Conservation (phyloP, 345 rosid genomes). For the Eucalyptus lansdowneana region DNA sequence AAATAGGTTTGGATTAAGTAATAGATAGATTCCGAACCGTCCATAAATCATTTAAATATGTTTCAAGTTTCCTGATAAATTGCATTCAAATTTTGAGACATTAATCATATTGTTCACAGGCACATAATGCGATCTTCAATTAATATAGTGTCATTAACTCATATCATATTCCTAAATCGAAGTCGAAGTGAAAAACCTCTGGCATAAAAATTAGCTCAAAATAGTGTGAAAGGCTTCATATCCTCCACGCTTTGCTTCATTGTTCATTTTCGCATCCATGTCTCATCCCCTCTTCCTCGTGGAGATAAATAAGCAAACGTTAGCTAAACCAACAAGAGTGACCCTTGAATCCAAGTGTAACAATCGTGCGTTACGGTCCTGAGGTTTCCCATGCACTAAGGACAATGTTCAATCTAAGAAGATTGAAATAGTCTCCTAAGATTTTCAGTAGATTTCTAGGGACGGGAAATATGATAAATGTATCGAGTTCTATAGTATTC, state of each 20-base stretch:
- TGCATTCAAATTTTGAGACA: not conserved
- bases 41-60: no score
- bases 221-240: not conserved
- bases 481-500: not conserved
- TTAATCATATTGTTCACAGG: not conserved
- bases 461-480: fast-evolving
- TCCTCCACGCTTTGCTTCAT: not conserved
- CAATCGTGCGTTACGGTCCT: fast-evolving
- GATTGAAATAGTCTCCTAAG: no score
- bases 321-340: not conserved
- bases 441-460: no score
- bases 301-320: not conserved
- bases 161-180: not conserved
- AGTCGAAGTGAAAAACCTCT: not conserved
- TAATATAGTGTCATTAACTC: not conserved
- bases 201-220: not conserved
- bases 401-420: not conserved
- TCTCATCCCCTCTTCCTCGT: not conserved
- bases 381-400: not conserved
- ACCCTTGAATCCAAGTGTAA: not conserved
- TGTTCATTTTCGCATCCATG: not conserved
- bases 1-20: fast-evolving
- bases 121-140: not conserved
- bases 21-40: fast-evolving
- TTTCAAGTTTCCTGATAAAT: no score